Percentiles rank a stretch among this genome's conserved stretches.
These are phyloP conservation scores for Noccaea bulbosa DNA, from an alignment of 345 rosid species.

Conservation along the genomic window DNA sequence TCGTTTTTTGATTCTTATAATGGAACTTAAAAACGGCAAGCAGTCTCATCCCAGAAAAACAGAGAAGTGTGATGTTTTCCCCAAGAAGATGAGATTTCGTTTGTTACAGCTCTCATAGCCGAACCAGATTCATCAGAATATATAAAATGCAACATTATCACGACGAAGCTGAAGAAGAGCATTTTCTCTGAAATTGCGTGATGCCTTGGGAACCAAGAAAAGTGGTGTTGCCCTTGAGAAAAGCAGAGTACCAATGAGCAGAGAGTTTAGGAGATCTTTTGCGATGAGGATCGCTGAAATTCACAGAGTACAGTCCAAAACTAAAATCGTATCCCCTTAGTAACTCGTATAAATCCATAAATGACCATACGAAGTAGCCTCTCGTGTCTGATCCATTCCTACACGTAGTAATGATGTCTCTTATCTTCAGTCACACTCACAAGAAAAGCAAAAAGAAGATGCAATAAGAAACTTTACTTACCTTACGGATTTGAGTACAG, in stretches of 20 bases:
- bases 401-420: not conserved
- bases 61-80: not conserved
- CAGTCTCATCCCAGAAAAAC: too few relatives aligned
- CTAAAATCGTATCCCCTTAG: not conserved
- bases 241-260: not conserved
- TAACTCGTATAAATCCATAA: not conserved
- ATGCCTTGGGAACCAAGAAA: too few relatives aligned
- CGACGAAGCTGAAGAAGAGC: too few relatives aligned
- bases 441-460: not conserved
- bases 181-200: too few relatives aligned
- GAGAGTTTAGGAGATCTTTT: too few relatives aligned
- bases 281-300: too few relatives aligned
- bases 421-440: not conserved
- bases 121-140: not conserved
- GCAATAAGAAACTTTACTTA: conserved; percentile 15
- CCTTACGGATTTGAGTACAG: not conserved
- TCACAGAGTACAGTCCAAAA: not conserved
- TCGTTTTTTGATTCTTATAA: too few relatives aligned
- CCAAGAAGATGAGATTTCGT: not conserved
- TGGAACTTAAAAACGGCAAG: too few relatives aligned
- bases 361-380: not conserved
- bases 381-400: not conserved
- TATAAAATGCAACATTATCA: too few relatives aligned
- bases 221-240: not conserved
- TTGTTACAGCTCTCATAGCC: not conserved